A percentile compares a stretch with the other conserved stretches of the same genome.
Conservation (phyloP, 768 basidiomycete genomes). For the Chiua virens region DNA sequence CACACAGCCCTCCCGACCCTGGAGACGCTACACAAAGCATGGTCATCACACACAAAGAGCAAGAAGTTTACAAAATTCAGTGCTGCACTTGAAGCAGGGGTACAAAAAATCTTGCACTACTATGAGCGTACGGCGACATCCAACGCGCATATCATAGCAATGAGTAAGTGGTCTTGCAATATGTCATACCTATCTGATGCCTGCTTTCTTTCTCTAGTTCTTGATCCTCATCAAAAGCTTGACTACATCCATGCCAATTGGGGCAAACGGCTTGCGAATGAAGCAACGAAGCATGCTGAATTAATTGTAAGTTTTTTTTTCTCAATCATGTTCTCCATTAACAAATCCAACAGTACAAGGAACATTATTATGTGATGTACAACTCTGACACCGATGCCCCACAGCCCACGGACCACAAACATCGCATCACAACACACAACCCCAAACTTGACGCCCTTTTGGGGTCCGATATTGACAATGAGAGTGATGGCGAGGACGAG, state of each 20-base stretch:
- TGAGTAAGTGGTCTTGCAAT: slow-evolving; percentile 6
- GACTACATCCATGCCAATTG: slow-evolving; percentile 4
- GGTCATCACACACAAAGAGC: not conserved
- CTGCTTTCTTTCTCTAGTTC: not conserved
- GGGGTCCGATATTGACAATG: not conserved
- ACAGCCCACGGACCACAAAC: not conserved
- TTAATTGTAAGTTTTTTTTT: not conserved
- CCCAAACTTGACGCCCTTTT: not conserved
- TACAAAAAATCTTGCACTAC: not conserved
- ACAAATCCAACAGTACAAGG: slow-evolving; percentile 5
- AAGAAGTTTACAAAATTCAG: slow-evolving; percentile 5
- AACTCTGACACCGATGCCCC: not conserved
- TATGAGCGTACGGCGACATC: not conserved
- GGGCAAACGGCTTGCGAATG: not conserved
- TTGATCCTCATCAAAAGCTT: slow-evolving; percentile 4
- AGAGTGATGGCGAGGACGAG: not conserved
- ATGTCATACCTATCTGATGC: not conserved
- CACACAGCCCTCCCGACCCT: not conserved
- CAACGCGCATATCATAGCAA: slow-evolving; percentile 1
- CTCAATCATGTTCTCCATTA: not conserved
- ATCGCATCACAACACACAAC: slow-evolving; percentile 2
- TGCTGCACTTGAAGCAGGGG: not conserved
- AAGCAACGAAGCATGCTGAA: not conserved
- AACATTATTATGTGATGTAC: slow-evolving; percentile 1
- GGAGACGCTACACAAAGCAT: slow-evolving; percentile 7